These are phyloP conservation scores for Ceratobasidium sp. DNA, from an alignment of 1,284 basidiomycete species.

Conservation along the genomic window DNA sequence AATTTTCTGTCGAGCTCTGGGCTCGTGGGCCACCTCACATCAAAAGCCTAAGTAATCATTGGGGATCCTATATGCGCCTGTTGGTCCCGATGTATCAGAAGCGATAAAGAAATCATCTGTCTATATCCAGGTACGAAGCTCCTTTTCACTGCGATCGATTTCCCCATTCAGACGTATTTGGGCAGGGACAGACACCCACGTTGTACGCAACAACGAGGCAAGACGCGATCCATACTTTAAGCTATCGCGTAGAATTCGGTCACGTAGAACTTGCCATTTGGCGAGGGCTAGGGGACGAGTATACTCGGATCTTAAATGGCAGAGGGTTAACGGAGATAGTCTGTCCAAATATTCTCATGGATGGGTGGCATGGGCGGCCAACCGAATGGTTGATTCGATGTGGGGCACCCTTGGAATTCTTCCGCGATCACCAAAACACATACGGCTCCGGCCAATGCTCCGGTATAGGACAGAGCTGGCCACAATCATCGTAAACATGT, in stretches of 20 bases:
- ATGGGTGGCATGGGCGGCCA: no score
- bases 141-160: not conserved
- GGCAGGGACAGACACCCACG: not conserved
- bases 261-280: no score
- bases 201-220: not conserved
- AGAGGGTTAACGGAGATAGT: no score
- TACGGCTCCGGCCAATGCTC: no score
- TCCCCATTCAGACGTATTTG: not conserved
- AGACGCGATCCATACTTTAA: not conserved
- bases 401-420: no score
- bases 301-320: no score
- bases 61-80: not conserved
- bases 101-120: not conserved
- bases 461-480: no score
- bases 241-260: not conserved
- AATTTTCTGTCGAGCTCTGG: constrained; percentile 2
- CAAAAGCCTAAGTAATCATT: constrained; percentile 22
- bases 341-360: no score
- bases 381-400: no score
- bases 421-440: no score
- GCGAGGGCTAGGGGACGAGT: constrained; percentile 1
- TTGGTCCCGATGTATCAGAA: not conserved
- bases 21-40: not conserved
- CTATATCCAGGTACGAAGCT: not conserved
- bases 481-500: no score